Percentiles rank a stretch among this genome's conserved stretches.
These are phyloP conservation scores for Talaromyces sp. DNA, from an alignment of 2,329 filamentous ascomycete species.

Conservation along the genomic window DNA sequence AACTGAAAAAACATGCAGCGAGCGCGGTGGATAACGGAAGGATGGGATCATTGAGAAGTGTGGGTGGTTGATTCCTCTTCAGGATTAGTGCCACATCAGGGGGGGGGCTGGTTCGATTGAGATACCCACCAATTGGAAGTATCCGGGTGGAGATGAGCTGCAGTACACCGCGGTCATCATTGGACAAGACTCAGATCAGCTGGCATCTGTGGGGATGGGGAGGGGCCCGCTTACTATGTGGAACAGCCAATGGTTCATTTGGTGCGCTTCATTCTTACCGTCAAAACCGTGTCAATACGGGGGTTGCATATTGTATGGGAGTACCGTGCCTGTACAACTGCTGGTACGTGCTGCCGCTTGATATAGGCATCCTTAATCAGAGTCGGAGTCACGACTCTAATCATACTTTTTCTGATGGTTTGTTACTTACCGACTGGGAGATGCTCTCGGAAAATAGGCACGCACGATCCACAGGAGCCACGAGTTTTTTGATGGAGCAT, in stretches of 20 bases:
- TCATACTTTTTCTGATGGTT: not conserved
- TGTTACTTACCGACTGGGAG: not conserved
- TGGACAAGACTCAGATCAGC: constrained; percentile 16
- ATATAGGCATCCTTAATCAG: not conserved
- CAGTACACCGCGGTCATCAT: not conserved
- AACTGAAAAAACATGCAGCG: not conserved
- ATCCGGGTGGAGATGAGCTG: not conserved
- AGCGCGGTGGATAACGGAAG: not conserved
- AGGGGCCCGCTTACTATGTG: not conserved
- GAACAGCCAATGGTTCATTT: constrained; percentile 1
- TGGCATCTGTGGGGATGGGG: not conserved
- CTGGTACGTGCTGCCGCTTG: not conserved
- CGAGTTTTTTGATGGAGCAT: not conserved
- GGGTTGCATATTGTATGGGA: too few species aligned
- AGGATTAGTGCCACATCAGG: not conserved
- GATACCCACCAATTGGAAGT: not conserved
- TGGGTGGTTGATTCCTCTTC: not conserved
- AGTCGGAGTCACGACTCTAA: not conserved
- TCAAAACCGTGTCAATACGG: not conserved
- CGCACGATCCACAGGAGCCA: not conserved
- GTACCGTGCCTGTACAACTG: not conserved
- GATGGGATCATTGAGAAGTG: not conserved
- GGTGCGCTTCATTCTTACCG: not conserved
- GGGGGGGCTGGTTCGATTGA: not conserved
- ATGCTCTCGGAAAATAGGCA: not conserved